Base-by-base conservation (phyloP, 2,329 filamentous ascomycete species). In the Endothia cerciana region DNA sequence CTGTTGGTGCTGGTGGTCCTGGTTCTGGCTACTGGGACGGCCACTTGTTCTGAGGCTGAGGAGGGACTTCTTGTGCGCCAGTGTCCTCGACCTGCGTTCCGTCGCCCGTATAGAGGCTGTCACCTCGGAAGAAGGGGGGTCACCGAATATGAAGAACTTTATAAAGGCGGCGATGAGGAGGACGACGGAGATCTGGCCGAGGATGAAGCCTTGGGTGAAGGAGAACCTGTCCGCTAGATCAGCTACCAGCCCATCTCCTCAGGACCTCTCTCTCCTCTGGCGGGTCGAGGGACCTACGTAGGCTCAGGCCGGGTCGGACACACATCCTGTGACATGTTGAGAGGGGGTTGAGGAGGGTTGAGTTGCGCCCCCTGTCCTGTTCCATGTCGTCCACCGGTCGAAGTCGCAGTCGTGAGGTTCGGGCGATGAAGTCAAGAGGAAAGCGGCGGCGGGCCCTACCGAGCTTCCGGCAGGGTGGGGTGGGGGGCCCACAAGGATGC, bases 141-240 rank as follows among this genome's bases (percentile, higher is more conserved):
- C 95, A 72, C 95, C 95, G 75, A 99, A 98, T 75, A 99, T 98
- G 86, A 99, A 99, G 87, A 97, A 99, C 77, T 97, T 97, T 79
- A 99, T 98, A 80, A 99, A 98, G 71, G 91, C 92, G 70, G 93
- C 94, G 68, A 99, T 88, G 47, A 99, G 85, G 30, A 98, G 82
- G 17, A 97, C 92, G 56, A 99, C 91, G 1, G 93, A 97, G 61
- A 99, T 84, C 78, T 99, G 95, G 60, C 95, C 95, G 40, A 98
- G 84, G 59, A 99, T 88, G 72, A 99, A 90, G 36, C 95, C 95
- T 76, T 97, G 93, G 0, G 93, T 97, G 77, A 98, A 98, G 43
- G 93, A 95, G 71, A 95, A 83, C 49, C 92, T 94, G 74, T 30
- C 13, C 15, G 36, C 45, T 47, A 63, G 5, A 60, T 66, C 45